phyloP scores from a whole-genome alignment of 306 rosid genomes.

The Lathyrus sativus region DNA sequence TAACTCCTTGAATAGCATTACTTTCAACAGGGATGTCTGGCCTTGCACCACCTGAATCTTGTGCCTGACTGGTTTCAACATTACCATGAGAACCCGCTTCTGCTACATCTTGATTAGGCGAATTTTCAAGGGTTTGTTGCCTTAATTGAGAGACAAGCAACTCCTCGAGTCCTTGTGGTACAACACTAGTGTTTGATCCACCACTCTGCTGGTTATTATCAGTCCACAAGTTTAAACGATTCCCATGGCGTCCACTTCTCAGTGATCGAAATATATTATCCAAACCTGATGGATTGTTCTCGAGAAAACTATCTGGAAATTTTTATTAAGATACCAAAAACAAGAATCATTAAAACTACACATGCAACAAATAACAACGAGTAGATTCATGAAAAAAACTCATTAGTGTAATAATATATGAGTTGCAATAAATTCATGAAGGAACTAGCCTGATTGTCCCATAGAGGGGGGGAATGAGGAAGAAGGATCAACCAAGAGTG shows the following conservation, averaged over 20 bases:
- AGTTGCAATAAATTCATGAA: conserved; percentile 28
- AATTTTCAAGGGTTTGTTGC: conserved; percentile 64
- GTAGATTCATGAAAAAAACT: conserved; percentile 26
- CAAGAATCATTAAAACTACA: conserved; percentile 11
- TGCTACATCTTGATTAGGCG: conserved; percentile 53
- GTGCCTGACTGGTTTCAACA: conserved; percentile 55
- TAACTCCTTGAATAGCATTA: conserved; percentile 52
- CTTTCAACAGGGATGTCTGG: conserved; percentile 59
- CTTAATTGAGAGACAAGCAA: conserved; percentile 90
- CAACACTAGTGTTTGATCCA: conserved; percentile 67
- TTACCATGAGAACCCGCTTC: conserved; percentile 54
- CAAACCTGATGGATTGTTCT: conserved; percentile 68
- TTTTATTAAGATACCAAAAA: background rate
- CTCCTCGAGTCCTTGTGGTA: conserved; percentile 91
- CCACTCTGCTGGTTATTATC: conserved; percentile 78
- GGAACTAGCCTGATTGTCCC: conserved; percentile 68
- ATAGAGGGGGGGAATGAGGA: conserved; percentile 52
- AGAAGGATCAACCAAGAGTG: conserved; percentile 82
- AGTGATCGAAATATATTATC: conserved; percentile 88
- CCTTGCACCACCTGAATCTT: conserved; percentile 58
- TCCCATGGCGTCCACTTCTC: conserved; percentile 98
- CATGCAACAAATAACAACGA: conserved; percentile 23
- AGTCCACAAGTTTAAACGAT: conserved; percentile 86
- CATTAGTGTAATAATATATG: background rate
- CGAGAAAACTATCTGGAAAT: conserved; percentile 60